phyloP scores from a whole-genome alignment of 352 stramenopile genomes.

The Globisporangium polare region DNA sequence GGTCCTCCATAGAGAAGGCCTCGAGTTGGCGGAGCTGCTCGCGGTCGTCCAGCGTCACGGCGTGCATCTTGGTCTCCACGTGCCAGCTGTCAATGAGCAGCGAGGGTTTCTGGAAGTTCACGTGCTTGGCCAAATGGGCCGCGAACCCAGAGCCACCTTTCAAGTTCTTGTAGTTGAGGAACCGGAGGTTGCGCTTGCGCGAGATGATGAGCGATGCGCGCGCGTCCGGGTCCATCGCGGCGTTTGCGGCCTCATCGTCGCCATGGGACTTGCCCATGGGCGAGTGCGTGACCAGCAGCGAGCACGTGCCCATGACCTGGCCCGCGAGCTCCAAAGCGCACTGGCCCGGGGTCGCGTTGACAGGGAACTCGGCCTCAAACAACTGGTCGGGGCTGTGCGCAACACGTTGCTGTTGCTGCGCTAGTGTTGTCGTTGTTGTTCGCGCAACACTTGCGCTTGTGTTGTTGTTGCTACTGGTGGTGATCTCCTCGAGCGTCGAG shows the following conservation, averaged over 20 bases:
- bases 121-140: slow-evolving; percentile 63
- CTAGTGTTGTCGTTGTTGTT: not conserved
- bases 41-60: slow-evolving; percentile 37
- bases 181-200: slow-evolving; percentile 31
- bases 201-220: slow-evolving; percentile 7
- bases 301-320: slow-evolving; percentile 69
- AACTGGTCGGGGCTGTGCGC: slow-evolving; percentile 25
- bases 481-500: slow-evolving; percentile 61
- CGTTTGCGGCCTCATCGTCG: slow-evolving; percentile 12
- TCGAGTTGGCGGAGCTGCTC: slow-evolving; percentile 32
- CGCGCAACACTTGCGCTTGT: not conserved
- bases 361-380: slow-evolving; percentile 68
- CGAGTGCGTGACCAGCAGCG: slow-evolving; percentile 35
- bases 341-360: slow-evolving; percentile 63
- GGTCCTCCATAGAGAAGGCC: slow-evolving; percentile 44
- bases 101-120: slow-evolving; percentile 52
- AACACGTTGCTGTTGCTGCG: not conserved
- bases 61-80: slow-evolving; percentile 63
- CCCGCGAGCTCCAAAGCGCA: slow-evolving; percentile 61
- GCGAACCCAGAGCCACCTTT: slow-evolving; percentile 63
- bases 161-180: slow-evolving; percentile 62
- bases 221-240: slow-evolving; percentile 15
- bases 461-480: slow-evolving; percentile 3
- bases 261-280: slow-evolving; percentile 12
- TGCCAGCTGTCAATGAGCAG: slow-evolving; percentile 68